Evolutionary conservation across 805 yeast genomes (phyloP).

Genomic region (Saccharomyces jurei): DNA sequence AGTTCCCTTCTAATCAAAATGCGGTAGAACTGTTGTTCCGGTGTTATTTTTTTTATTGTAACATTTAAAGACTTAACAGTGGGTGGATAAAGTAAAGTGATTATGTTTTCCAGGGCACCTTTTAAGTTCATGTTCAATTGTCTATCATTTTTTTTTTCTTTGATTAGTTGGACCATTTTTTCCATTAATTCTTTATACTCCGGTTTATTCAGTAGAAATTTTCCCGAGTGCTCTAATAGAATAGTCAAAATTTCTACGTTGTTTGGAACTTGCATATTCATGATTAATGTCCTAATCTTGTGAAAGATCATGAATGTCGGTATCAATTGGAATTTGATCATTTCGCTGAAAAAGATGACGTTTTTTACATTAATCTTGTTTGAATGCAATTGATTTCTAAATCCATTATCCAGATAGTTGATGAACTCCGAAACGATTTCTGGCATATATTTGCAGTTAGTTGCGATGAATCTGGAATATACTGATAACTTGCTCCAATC

Average conservation of each 20-base stretch:
- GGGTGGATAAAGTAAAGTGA: constrained; percentile 51
- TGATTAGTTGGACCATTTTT: constrained; percentile 52
- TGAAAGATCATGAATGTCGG: constrained; percentile 69
- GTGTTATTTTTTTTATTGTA: constrained; percentile 25
- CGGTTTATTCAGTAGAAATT: constrained; percentile 47
- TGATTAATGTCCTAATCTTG: constrained; percentile 53
- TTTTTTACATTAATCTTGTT: constrained; percentile 45
- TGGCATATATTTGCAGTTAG: constrained; percentile 41
- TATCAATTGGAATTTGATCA: constrained; percentile 66
- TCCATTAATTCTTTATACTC: constrained; percentile 53
- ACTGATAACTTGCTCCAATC: constrained; percentile 40
- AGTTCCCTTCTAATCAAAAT: constrained; percentile 47
- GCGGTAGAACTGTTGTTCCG: constrained; percentile 43
- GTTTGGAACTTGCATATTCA: constrained; percentile 42
- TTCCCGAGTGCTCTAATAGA: constrained; percentile 70
- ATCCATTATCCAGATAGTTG: constrained; percentile 47
- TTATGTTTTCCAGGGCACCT: constrained; percentile 49
- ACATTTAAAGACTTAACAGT: constrained; percentile 32
- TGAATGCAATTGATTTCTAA: constrained; percentile 53
- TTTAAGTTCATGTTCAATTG: constrained; percentile 47
- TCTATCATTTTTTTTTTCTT: constrained; percentile 41
- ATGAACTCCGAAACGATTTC: constrained; percentile 47
- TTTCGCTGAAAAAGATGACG: constrained; percentile 60
- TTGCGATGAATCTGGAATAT: constrained; percentile 63
- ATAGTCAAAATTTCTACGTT: constrained; percentile 63